Base-by-base conservation (phyloP, 805 yeast species). In the Wickerhamomyces ciferrii region DNA sequence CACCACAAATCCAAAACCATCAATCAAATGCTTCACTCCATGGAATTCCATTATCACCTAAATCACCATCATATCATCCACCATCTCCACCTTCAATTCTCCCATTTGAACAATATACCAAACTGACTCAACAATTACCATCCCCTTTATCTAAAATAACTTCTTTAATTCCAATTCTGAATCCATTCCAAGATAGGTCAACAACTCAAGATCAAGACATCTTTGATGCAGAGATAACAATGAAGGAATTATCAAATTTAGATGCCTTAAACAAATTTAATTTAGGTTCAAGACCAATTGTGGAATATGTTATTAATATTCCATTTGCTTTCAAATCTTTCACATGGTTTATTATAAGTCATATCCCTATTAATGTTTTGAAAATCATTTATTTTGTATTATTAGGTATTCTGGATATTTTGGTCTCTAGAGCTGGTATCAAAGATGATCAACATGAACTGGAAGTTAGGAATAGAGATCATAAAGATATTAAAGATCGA, bases 321-420 rank as follows among this genome's bases (percentile, higher is more conserved):
- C 43, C 48, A 14, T 17, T 23, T 5, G 8, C 15, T 29, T 7
- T 37, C 31, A 20, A 40, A 17, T 27, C 15, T 1, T 14, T 36
- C 15, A 10, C 32, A 6, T 45, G 48, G 47, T 21, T n/a, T 2
- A 7, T 45, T 2, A 14, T 38, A 19, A 27, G 34, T n/a, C 41
- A 29, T 37, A 27, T 45, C 10, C 48, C 48, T 3, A 3, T 37
- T 5, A 41, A 15, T 17, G 20, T 37, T 11, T 20, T 45, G 21
- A 41, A 24, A 15, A 41, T 38, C 3, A 17, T 43, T 4, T 47
- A 53, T 38, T 37, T 32, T 21, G 17, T 54, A 10, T 24, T 49
- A 14, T n/a, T 53, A 7, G 35, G 44, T 15, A 35, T 43, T 3
- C 39, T 53, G 20, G 58, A 53, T 41, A 17, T 48, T 1, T 31